These are phyloP conservation scores for Carex myosuroides DNA, from an alignment of 176 grass and related monocot species.

Conservation along the genomic window DNA sequence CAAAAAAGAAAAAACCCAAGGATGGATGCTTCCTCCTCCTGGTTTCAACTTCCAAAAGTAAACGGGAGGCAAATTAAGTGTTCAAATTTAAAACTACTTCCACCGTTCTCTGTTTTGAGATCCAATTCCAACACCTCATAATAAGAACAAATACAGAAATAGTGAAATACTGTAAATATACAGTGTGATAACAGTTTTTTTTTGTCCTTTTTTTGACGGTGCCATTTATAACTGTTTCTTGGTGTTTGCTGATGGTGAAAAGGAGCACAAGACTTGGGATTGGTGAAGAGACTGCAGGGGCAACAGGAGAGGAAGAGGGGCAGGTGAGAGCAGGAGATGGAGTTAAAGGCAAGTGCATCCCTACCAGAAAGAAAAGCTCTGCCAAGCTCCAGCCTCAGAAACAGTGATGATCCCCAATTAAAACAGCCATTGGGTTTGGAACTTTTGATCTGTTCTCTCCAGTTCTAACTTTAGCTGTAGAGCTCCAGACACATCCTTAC, in stretches of 20 bases:
- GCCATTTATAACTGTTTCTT: not conserved
- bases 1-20: not conserved
- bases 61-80: not conserved
- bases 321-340: conserved; percentile 30
- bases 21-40: not conserved
- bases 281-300: conserved; percentile 21
- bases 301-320: conserved; percentile 17
- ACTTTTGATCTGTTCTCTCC: not conserved
- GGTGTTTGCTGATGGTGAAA: not conserved
- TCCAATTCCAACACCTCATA: not conserved
- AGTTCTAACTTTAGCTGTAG: not conserved
- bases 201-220: not conserved
- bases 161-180: not conserved
- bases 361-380: conserved; percentile 38
- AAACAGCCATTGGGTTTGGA: not conserved
- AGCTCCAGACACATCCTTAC: not conserved
- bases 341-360: conserved; percentile 72
- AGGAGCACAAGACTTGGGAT: conserved; percentile 59
- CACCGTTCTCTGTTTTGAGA: not conserved
- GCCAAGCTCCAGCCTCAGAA: conserved; percentile 25
- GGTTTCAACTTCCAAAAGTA: not conserved
- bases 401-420: not conserved
- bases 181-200: not conserved
- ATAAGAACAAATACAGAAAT: not conserved
- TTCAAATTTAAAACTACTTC: not conserved